Evolutionary conservation across 1,284 basidiomycete species (phyloP), one percentile per base, ranked within the genome.

Genomic region (Boletus calvinii): DNA sequence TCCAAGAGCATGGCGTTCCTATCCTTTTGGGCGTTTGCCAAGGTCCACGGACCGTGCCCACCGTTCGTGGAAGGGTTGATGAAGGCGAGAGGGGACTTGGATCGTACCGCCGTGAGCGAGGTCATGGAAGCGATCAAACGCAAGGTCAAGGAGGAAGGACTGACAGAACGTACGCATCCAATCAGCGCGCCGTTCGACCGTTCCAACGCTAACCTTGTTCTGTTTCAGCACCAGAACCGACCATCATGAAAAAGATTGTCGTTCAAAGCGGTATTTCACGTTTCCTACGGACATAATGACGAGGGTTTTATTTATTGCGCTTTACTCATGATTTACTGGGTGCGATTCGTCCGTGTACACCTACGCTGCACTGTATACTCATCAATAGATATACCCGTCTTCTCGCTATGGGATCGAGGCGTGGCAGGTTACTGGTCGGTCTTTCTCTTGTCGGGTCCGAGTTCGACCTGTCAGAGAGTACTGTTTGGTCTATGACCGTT

Each of bases 21-120:
- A 55, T 95, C 96, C 20, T 98, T 88, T 71, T 94, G 92, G 91
- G 81, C 85, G 11, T 99, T 99, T 70, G 96, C 95, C n/a, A 93
- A 94, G 64, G 83, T 90, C 15, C 91, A 98, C 69, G 96, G 97
- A 3, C 93, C 96, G 12, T 95, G 96, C 61, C 78, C 98, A 31
- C 78, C 83, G 3, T 99, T 98, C 65, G 87, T 97, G 24, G 95
- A 99, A 68, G 81, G 86, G 4, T 62, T 98, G 43, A 89, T 98
- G 81, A 91, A 87, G 66, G 87, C 90, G 7, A 79, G 97, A 44
- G 90, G 91, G 58, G 95, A 99, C 72, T 75, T 98, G 50, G 95
- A 98, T 71, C 83, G 92, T 35, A 83, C 87, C 1, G 83, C 85
- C 11, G 90, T 90, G n/a, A 87, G 75, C 60, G 93, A 97, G 50